These are phyloP conservation scores for Thalassiosira hispida DNA, from an alignment of 352 stramenopile species.

Conservation along the genomic window DNA sequence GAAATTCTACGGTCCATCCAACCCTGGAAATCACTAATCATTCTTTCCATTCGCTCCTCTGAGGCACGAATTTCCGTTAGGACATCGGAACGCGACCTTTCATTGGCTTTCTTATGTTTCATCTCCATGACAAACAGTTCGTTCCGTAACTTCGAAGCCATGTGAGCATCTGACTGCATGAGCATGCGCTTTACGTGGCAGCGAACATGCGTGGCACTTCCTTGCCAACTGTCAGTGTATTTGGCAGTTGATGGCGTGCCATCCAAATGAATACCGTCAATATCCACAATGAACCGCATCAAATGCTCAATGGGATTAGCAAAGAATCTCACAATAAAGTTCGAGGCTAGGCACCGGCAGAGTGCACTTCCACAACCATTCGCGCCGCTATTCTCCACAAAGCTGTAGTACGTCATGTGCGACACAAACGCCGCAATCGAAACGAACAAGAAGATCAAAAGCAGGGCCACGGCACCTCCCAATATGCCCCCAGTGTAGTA, in stretches of 20 bases:
- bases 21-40: slow-evolving; percentile 51
- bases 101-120: slow-evolving; percentile 48
- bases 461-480: slow-evolving; percentile 38
- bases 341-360: slow-evolving; percentile 32
- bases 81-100: slow-evolving; percentile 48
- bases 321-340: slow-evolving; percentile 41
- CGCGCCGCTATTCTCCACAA: slow-evolving; percentile 49
- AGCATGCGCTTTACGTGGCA: slow-evolving; percentile 56
- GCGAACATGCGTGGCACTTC: slow-evolving; percentile 50
- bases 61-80: slow-evolving; percentile 57
- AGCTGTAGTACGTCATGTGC: slow-evolving; percentile 63
- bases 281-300: slow-evolving; percentile 48
- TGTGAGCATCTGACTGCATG: slow-evolving; percentile 47
- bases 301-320: slow-evolving; percentile 44
- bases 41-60: slow-evolving; percentile 53
- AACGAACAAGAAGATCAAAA: slow-evolving; percentile 56
- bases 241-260: slow-evolving; percentile 46
- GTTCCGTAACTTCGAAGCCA: slow-evolving; percentile 42
- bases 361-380: slow-evolving; percentile 35
- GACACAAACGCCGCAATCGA: slow-evolving; percentile 61
- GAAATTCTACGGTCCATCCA: slow-evolving; percentile 49
- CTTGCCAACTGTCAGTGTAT: slow-evolving; percentile 61
- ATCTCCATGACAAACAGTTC: slow-evolving; percentile 52
- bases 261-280: slow-evolving; percentile 56
- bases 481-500: slow-evolving; percentile 56